phyloP scores from a whole-genome alignment of 2,329 filamentous ascomycete species.

The Waltergamsia citrina region DNA sequence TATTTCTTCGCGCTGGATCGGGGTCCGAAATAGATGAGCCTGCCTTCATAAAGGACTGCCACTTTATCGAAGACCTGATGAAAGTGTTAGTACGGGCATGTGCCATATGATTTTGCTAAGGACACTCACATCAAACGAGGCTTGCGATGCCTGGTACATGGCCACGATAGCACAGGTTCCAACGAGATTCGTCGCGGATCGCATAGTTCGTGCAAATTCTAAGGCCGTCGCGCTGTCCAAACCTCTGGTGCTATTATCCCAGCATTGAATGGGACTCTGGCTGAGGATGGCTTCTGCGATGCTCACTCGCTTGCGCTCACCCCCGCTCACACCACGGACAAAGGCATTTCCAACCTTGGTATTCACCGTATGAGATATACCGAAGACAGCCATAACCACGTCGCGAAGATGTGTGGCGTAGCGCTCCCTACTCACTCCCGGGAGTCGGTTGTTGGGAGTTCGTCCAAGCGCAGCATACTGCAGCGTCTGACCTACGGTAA shows the following conservation, averaged over 20 bases:
- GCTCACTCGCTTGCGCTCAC: slow-evolving; percentile 60
- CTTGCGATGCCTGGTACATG: slow-evolving; percentile 56
- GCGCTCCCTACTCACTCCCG: too few relatives aligned
- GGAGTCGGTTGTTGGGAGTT: too few relatives aligned
- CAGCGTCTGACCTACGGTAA: too few relatives aligned
- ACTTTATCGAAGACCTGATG: slow-evolving; percentile 76
- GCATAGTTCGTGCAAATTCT: slow-evolving; percentile 53
- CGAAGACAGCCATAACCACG: slow-evolving; percentile 62
- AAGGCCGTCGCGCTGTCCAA: slow-evolving; percentile 62
- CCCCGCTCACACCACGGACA: slow-evolving; percentile 48
- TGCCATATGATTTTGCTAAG: too few relatives aligned
- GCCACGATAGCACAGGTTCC: slow-evolving; percentile 59
- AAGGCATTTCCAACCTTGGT: slow-evolving; percentile 59
- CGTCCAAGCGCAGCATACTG: too few relatives aligned
- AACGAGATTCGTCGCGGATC: slow-evolving; percentile 53
- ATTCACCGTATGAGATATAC: slow-evolving; percentile 52
- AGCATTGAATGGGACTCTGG: slow-evolving; percentile 32
- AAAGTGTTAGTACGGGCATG: too few relatives aligned
- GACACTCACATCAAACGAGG: slow-evolving; percentile 49
- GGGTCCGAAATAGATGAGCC: slow-evolving; percentile 57
- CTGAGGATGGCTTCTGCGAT: slow-evolving; percentile 54
- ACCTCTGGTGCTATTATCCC: slow-evolving; percentile 63
- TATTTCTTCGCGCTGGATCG: slow-evolving; percentile 52
- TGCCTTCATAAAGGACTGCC: slow-evolving; percentile 56
- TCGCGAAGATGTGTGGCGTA: background rate